Evolutionary conservation across 768 basidiomycete species (phyloP).

Genomic region (Podaxis carcinomalis): DNA sequence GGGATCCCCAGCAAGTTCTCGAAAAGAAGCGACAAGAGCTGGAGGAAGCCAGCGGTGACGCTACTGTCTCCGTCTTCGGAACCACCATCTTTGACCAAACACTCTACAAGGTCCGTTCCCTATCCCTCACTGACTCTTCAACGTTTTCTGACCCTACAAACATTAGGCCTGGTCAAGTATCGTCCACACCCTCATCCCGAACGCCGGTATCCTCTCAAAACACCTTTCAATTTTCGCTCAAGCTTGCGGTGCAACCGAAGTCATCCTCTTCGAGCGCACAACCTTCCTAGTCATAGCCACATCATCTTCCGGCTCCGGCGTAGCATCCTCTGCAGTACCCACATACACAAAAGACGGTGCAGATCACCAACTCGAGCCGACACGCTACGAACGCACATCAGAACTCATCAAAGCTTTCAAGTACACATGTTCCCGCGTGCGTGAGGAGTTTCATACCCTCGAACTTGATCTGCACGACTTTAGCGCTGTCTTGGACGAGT

Average conservation of each 20-base stretch:
- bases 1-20: slow-evolving; percentile 56
- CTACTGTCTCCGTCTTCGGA: slow-evolving; percentile 70
- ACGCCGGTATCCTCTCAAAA: slow-evolving; percentile 81
- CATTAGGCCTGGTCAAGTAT: slow-evolving; percentile 95
- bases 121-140: neutral
- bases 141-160: neutral
- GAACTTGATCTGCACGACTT: slow-evolving; percentile 86
- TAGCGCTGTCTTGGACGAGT: slow-evolving; percentile 85
- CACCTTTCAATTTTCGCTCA: slow-evolving; percentile 85
- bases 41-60: slow-evolving; percentile 59
- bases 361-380: slow-evolving; percentile 50
- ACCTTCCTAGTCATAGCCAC: slow-evolving; percentile 98
- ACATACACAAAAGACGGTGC: slow-evolving; percentile 23
- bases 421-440: slow-evolving; percentile 79
- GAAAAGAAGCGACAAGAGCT: slow-evolving; percentile 73
- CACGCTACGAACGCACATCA: slow-evolving; percentile 81
- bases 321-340: slow-evolving; percentile 24
- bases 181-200: slow-evolving; percentile 94
- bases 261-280: slow-evolving; percentile 93
- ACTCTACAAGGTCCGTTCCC: slow-evolving; percentile 72
- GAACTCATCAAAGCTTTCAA: slow-evolving; percentile 97
- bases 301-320: slow-evolving; percentile 44
- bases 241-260: slow-evolving; percentile 88
- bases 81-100: slow-evolving; percentile 98
- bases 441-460: slow-evolving; percentile 81